These are phyloP conservation scores for Periconia digitata DNA, from an alignment of 2,329 filamentous ascomycete genomes.

Conservation along the genomic window DNA sequence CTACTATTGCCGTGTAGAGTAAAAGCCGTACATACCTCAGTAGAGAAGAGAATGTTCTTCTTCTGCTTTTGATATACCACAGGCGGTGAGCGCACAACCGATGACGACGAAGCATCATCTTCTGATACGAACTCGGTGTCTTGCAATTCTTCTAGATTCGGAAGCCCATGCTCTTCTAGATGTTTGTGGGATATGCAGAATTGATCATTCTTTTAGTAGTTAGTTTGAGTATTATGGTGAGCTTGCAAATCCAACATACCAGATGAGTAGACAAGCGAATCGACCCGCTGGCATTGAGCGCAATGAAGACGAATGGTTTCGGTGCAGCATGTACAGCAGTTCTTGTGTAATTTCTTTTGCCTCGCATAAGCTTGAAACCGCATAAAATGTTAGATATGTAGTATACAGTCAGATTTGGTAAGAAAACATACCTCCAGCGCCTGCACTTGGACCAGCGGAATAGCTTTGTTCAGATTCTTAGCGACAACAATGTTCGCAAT, in stretches of 20 bases:
- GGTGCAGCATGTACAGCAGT: constrained; percentile 74
- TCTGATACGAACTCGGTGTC: constrained; percentile 20
- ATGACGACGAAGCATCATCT: constrained; percentile 39
- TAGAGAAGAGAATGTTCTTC: constrained; percentile 42
- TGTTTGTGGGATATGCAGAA: constrained; percentile 90
- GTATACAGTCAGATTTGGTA: background rate
- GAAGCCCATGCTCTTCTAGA: constrained; percentile 68
- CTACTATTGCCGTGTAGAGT: background rate
- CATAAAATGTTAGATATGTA: constrained; percentile 39
- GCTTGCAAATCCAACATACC: constrained; percentile 19
- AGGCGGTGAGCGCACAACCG: constrained; percentile 38
- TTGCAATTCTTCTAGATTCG: constrained; percentile 67
- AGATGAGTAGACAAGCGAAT: constrained; percentile 46
- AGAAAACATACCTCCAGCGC: constrained; percentile 56
- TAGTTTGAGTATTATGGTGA: constrained; percentile 43
- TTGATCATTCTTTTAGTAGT: constrained; percentile 71
- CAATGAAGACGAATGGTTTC: constrained; percentile 77
- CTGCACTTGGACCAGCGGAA: constrained; percentile 80
- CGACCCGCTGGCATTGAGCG: constrained; percentile 59
- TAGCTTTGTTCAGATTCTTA: constrained; percentile 73
- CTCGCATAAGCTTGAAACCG: constrained; percentile 81
- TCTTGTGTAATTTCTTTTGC: constrained; percentile 74
- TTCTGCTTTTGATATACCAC: constrained; percentile 15
- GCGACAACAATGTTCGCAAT: constrained; percentile 85
- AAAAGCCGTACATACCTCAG: constrained; percentile 43